Percentiles rank a stretch among this genome's conserved stretches.
phyloP scores from a whole-genome alignment of 768 basidiomycete genomes.

The Trametes cinnabarina region DNA sequence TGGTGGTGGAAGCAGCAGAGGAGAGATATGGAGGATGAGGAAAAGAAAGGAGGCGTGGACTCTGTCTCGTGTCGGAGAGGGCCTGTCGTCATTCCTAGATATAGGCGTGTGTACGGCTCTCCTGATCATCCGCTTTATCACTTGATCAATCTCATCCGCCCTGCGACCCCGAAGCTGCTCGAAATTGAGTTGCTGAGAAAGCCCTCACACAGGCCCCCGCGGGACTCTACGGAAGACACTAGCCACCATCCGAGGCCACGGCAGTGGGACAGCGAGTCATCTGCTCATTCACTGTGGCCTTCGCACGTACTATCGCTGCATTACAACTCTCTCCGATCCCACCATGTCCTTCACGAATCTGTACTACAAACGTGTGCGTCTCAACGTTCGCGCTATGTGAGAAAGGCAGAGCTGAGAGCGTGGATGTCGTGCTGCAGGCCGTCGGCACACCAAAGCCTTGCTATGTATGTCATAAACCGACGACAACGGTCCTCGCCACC shows the following conservation, averaged over 20 bases:
- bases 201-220: conserved; percentile 11
- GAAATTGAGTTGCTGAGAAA: conserved; percentile 16
- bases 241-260: neutral
- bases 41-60: conserved; percentile 15
- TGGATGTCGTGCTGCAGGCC: conserved; percentile 45
- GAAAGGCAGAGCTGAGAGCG: conserved; percentile 9
- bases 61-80: neutral
- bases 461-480: conserved; percentile 76
- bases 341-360: conserved; percentile 76
- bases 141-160: conserved; percentile 22
- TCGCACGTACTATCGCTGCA: conserved; percentile 10
- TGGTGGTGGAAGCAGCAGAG: conserved; percentile 33
- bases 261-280: conserved; percentile 5
- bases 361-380: conserved; percentile 84
- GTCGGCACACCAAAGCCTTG: conserved; percentile 77
- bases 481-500: conserved; percentile 82
- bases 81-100: conserved; percentile 15
- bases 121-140: conserved; percentile 22
- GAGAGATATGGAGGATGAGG: conserved; percentile 25
- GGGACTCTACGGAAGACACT: conserved; percentile 10
- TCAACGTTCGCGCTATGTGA: neutral
- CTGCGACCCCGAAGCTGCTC: conserved; percentile 9
- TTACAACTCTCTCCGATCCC: conserved; percentile 7
- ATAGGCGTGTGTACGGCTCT: conserved; percentile 13
- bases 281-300: conserved; percentile 12